These are phyloP conservation scores for Corymbia maculata DNA, from an alignment of 345 rosid genomes.

Conservation along the genomic window DNA sequence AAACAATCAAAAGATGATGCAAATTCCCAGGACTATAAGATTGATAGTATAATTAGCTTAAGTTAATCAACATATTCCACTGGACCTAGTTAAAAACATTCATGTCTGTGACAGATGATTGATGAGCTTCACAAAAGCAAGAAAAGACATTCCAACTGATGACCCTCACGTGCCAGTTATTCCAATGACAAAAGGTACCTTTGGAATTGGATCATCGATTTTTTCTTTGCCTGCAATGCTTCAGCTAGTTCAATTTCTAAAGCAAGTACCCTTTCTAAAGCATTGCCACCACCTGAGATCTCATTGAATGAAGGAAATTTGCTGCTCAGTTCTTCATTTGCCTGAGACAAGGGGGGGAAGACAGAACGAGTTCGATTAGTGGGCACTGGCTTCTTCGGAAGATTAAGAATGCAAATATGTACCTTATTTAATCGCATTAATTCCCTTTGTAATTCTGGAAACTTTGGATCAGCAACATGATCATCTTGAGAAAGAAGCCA, in stretches of 20 bases:
- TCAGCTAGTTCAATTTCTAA: conserved; percentile 90
- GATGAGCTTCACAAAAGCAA: background rate
- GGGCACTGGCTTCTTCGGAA: background rate
- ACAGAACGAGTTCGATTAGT: background rate
- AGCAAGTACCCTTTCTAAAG: conserved; percentile 87
- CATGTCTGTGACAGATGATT: background rate
- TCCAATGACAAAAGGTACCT: conserved; percentile 31
- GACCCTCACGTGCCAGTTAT: background rate
- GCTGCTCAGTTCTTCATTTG: conserved; percentile 74
- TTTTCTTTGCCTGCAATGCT: conserved; percentile 69
- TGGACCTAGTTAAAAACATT: background rate
- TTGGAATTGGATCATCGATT: conserved; percentile 58
- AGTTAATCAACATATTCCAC: background rate
- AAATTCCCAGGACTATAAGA: background rate
- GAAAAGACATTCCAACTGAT: background rate
- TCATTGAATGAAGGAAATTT: conserved; percentile 57
- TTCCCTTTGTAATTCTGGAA: conserved; percentile 61
- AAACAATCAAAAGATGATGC: background rate
- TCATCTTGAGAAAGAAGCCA: conserved; percentile 40
- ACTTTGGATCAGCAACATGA: conserved; percentile 32
- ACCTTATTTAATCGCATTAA: conserved; percentile 68
- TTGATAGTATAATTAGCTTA: background rate
- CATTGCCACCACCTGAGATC: conserved; percentile 46
- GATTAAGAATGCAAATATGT: background rate
- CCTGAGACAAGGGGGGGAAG: conserved; percentile 34